phyloP scores from a whole-genome alignment of 768 basidiomycete species.

The Serendipita sp. region DNA sequence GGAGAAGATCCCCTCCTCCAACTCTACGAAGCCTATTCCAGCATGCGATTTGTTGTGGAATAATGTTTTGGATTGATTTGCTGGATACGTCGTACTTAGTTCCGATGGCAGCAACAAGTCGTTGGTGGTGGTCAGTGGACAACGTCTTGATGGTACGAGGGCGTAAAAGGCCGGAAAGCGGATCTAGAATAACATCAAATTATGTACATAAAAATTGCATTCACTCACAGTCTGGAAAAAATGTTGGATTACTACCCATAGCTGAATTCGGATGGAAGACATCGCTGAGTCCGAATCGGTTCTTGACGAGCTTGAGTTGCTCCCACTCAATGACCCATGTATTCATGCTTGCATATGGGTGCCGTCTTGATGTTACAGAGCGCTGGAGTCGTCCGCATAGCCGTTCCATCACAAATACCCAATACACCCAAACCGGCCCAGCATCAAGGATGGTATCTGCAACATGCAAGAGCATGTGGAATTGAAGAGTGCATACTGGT shows the following conservation, averaged over 20 bases:
- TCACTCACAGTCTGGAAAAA: too few relatives aligned
- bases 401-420: slow-evolving; percentile 25
- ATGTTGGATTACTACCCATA: background rate
- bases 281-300: slow-evolving; percentile 17
- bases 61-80: slow-evolving; percentile 11
- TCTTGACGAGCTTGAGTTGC: slow-evolving; percentile 17
- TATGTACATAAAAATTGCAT: background rate
- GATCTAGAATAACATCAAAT: background rate
- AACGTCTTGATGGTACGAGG: background rate
- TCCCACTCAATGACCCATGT: slow-evolving; percentile 16
- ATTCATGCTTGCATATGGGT: slow-evolving; percentile 21
- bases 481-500: slow-evolving; percentile 19
- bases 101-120: background rate
- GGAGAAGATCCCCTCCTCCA: slow-evolving; percentile 20
- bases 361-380: slow-evolving; percentile 13
- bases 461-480: slow-evolving; percentile 24
- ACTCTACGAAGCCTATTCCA: slow-evolving; percentile 18
- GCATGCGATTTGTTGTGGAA: slow-evolving; percentile 11
- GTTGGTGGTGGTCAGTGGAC: background rate
- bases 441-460: slow-evolving; percentile 18
- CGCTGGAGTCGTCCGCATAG: slow-evolving; percentile 20
- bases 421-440: slow-evolving; percentile 23
- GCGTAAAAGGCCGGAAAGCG: background rate
- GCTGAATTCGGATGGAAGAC: slow-evolving; percentile 14
- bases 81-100: slow-evolving; percentile 13